A percentile compares a stretch with the other conserved stretches of the same genome.
phyloP scores from a whole-genome alignment of 108 stramenopile species.

The Bacterosira constricta region DNA sequence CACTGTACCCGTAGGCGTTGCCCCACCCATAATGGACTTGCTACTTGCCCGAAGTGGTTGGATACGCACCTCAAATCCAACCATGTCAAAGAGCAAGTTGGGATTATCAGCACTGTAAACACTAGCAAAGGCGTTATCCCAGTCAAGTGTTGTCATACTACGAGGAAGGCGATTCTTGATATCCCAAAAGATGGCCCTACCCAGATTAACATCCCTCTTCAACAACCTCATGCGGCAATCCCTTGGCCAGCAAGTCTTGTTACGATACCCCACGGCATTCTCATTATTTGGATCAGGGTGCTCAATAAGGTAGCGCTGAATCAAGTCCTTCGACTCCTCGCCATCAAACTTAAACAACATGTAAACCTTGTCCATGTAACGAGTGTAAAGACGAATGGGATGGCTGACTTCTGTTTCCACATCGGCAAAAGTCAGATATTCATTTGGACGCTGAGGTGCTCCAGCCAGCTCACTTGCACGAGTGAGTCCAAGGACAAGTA shows the following conservation, averaged over 20 bases:
- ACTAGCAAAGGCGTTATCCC: conserved; percentile 98
- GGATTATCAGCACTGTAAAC: conserved; percentile 99
- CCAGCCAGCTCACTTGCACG: conserved; percentile 98
- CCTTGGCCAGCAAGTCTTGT: conserved; percentile 99
- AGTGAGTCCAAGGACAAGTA: conserved; percentile 94
- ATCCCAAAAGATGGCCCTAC: conserved; percentile 98
- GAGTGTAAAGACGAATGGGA: conserved; percentile 97
- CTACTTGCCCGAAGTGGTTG: conserved; percentile 86
- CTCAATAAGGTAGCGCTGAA: conserved; percentile 98
- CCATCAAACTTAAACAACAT: conserved; percentile 95
- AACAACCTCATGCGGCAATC: conserved; percentile 98
- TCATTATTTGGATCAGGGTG: conserved; percentile 99
- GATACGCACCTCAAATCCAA: conserved; percentile 97
- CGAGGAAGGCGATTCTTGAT: conserved; percentile 98
- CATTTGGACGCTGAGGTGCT: conserved; percentile 95
- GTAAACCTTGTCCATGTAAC: conserved; percentile 98
- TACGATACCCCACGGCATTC: conserved; percentile 99
- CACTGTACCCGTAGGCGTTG: conserved; percentile 51
- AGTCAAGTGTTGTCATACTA: conserved; percentile 95
- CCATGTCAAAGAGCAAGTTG: conserved; percentile 98
- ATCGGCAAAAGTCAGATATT: conserved; percentile 95
- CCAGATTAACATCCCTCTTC: conserved; percentile 99
- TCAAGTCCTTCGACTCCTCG: conserved; percentile 95
- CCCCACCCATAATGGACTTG: conserved; percentile 61
- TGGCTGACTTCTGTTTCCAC: conserved; percentile 95